Evolutionary conservation across 2,329 filamentous ascomycete species (phyloP), one percentile per base, ranked within the genome.

Genomic region (Cercospora sp.): DNA sequence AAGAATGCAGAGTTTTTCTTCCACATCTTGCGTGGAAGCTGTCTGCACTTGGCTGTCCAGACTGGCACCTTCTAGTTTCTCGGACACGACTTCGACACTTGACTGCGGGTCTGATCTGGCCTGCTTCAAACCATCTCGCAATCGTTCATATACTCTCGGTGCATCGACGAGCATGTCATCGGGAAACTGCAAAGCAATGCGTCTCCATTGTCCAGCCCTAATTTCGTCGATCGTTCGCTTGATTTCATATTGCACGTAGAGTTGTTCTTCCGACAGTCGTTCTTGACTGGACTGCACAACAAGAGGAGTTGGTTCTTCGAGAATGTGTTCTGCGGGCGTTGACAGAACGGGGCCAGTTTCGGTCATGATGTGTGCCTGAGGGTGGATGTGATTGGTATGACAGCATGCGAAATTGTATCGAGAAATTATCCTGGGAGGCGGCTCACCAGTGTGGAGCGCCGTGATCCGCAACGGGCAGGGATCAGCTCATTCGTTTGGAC

Each of bases 101-200:
- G 31, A 26, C 7, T 63, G 60, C 31, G 58, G 13, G 3, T 60
- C 53, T 31, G 45, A 28, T 53, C 67, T 67, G 10, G 33, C 36
- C 5, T 63, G 30, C 45, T 62, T 69, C 60, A 90, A 76, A 0
- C 84, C 86, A 55, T 82, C 80, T 65, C 83, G 83, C 69, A 96
- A 80, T 0, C 88, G 82, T 64, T 90, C 88, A 66, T 90, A 93
- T 0, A 97, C 91, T 66, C 90, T 86, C 5, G 93, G 90, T 8
- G 92, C 92, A 83, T 99, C 93, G 0, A 87, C 84, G 0, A 99
- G 86, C 92, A 98, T 96, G 30, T 90, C 86, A 80, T 99, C 95
- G 0, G 95, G 94, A 74, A 99, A 98, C 77, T 99, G 95, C n/a
- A 99, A 82, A 0, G 93, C 95, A 33, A 99, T 87, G 61, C 91